Evolutionary conservation across 108 stramenopile genomes (phyloP), one percentile per base, ranked within the genome.

Genomic region (Nitzschia sp.): DNA sequence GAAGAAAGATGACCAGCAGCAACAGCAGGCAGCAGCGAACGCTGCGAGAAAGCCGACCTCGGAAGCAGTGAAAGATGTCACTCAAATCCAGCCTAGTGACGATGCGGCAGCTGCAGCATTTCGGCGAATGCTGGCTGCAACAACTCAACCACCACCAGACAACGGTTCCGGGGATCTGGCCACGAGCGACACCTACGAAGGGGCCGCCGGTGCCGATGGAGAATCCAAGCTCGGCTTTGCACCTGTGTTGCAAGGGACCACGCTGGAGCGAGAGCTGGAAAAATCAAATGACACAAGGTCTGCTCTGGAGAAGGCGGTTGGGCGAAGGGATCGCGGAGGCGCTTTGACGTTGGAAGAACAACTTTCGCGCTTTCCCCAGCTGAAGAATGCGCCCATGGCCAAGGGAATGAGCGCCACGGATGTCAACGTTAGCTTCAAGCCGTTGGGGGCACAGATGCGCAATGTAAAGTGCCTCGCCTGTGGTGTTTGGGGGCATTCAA

Each of bases 21-120:
- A 53, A 67, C 45, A 28, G 38, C 3, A 65, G 56, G 25, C 30
- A 53, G 29, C 32, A 25, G 30, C 11, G 29, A 45, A 38, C 38
- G 58, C n/a, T 21, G 32, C 29, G 5, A n/a, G 34, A 32, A 68
- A 31, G 58, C 25, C n/a, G 17, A 17, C 3, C 17, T 0, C 25
- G 4, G 45, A 11, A 0, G 32, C 21, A 22, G 45, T 21, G 9
- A 45, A 55, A 32, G 83, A 58, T 16, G 32, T 81, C 5, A 64
- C 75, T n/a, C 58, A 79, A 60, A 45, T 74, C 26, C 82, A 93
- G 53, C 73, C 82, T 0, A 89, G 89, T 23, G 92, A 93, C 66
- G 89, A 93, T 65, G 86, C 87, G 47, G 92, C 89, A 1, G 89
- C 92, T 16, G 88, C 87, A 21, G 89, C 84, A 3, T 93, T 93